Conservation (phyloP, 495 filamentous ascomycete species). For the Ramalina peruviana region DNA sequence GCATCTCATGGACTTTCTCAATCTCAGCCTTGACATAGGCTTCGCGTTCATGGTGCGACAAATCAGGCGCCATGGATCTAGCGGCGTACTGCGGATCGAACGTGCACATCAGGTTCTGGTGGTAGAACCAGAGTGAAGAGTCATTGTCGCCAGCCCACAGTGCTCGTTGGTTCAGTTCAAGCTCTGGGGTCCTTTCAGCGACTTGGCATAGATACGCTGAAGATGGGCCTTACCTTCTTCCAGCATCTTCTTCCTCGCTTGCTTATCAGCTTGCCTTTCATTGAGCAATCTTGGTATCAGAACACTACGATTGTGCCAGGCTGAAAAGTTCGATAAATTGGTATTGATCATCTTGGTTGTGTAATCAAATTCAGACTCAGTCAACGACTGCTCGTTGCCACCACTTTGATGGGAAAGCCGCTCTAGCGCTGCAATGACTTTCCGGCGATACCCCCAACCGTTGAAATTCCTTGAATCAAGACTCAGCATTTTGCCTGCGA, state of each 20-base stretch:
- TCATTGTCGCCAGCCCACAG: conserved; percentile 79
- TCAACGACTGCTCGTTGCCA: conserved; percentile 34
- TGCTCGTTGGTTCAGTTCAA: conserved; percentile 57
- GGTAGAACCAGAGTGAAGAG: conserved; percentile 93
- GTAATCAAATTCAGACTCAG: conserved; percentile 73
- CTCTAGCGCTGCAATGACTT: conserved; percentile 58
- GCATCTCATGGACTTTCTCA: conserved; percentile 53
- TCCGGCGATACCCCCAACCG: conserved; percentile 83
- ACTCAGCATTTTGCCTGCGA: conserved; percentile 74
- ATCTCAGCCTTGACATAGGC: conserved; percentile 56
- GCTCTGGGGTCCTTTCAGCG: conserved; percentile 33
- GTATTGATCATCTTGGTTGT: conserved; percentile 71
- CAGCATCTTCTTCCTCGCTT: conserved; percentile 50
- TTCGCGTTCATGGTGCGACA: conserved; percentile 45
- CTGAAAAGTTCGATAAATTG: conserved; percentile 89
- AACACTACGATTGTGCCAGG: conserved; percentile 83
- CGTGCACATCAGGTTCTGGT: conserved; percentile 61
- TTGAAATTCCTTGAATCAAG: conserved; percentile 90
- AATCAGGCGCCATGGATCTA: conserved; percentile 47
- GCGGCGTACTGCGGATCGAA: conserved; percentile 36
- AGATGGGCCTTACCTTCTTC: conserved; percentile 43
- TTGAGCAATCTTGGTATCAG: conserved; percentile 63
- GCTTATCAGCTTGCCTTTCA: conserved; percentile 48
- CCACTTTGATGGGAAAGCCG: conserved; percentile 22
- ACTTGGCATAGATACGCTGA: background rate